phyloP scores from a whole-genome alignment of 2,329 filamentous ascomycete genomes.

The Pestalotiopsis sp. region DNA sequence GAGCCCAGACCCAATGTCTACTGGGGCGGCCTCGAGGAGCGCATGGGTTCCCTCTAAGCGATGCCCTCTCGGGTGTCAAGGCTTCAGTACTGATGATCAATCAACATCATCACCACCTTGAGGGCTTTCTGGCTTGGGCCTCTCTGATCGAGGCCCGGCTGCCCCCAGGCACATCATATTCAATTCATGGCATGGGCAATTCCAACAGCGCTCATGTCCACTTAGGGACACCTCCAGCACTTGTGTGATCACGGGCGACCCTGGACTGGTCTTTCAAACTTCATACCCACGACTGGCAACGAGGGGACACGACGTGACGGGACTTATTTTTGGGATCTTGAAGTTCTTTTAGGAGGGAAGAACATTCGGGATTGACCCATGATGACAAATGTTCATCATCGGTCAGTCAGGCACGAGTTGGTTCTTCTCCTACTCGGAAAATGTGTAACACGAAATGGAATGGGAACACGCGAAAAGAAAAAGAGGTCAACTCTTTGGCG shows the following conservation, averaged over 20 bases:
- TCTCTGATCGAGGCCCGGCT: not conserved
- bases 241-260: constrained; percentile 6
- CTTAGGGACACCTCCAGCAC: not conserved
- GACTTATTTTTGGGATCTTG: not conserved
- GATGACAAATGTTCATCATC: not conserved
- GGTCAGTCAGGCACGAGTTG: not conserved
- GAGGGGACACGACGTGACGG: constrained; percentile 12
- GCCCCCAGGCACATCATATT: constrained; percentile 2
- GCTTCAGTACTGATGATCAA: not conserved
- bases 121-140: not conserved
- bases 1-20: constrained; percentile 65
- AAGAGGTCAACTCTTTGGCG: not conserved
- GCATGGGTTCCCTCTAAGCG: constrained; percentile 46
- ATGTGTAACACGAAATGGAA: not conserved
- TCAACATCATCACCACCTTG: not conserved
- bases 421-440: not conserved
- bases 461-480: not conserved
- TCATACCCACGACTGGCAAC: constrained; percentile 5
- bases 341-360: not conserved
- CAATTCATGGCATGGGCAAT: not conserved
- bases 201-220: not conserved
- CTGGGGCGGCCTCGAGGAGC: constrained; percentile 65
- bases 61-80: not conserved
- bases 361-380: not conserved
- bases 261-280: constrained; percentile 10